These are phyloP conservation scores for Phytophthora pisi DNA, from an alignment of 352 stramenopile species.

Conservation along the genomic window DNA sequence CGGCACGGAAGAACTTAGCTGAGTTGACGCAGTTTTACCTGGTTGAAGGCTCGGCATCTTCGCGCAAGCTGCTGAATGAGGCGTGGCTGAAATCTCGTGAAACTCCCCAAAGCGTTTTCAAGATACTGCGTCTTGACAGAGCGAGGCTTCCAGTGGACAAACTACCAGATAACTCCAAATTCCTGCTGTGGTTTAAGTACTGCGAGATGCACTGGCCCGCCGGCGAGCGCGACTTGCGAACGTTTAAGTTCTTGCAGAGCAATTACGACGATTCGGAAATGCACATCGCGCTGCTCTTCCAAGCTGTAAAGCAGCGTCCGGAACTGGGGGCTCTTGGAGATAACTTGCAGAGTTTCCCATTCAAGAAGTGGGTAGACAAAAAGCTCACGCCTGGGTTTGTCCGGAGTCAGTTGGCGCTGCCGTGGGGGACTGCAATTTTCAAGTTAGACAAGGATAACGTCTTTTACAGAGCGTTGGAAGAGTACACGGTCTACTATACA, in stretches of 20 bases:
- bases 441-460: not conserved
- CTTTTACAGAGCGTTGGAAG: not conserved
- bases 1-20: not conserved
- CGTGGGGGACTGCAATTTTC: not conserved
- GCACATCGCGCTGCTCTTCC: not conserved
- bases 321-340: not conserved
- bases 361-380: not conserved
- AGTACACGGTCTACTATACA: not conserved
- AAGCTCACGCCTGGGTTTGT: not conserved
- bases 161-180: not conserved
- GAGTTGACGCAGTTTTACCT: conserved; percentile 1
- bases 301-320: not conserved
- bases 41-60: not conserved
- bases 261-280: not conserved
- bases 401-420: not conserved
- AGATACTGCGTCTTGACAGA: not conserved
- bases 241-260: not conserved
- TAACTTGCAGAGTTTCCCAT: not conserved
- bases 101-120: not conserved
- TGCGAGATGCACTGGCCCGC: not conserved
- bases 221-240: not conserved
- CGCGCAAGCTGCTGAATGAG: not conserved
- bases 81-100: not conserved
- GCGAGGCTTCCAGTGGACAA: not conserved
- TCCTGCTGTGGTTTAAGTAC: not conserved